These are phyloP conservation scores for Nevesoporus exiguus DNA, from an alignment of 768 basidiomycete species.

Conservation along the genomic window DNA sequence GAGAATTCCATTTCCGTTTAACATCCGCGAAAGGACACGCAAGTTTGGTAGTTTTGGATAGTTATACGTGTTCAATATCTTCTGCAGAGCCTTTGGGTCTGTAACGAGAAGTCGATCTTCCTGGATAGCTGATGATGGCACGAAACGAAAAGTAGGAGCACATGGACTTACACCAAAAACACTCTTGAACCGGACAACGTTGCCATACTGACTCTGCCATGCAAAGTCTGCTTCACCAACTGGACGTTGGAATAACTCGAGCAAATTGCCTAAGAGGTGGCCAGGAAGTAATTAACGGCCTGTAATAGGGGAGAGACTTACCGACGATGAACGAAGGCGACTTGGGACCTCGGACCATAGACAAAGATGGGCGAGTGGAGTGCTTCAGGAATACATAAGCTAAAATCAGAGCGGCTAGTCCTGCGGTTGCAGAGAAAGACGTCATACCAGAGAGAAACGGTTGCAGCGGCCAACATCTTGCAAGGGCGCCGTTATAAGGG, in stretches of 20 bases:
- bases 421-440: neutral
- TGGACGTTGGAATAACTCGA: slow-evolving; percentile 23
- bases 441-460: neutral
- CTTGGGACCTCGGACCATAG: slow-evolving; percentile 13
- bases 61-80: neutral
- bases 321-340: slow-evolving; percentile 17
- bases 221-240: slow-evolving; percentile 27
- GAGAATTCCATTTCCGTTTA: slow-evolving; percentile 33
- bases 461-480: no score
- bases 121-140: neutral
- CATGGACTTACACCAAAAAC: slow-evolving; percentile 19
- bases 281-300: slow-evolving; percentile 10
- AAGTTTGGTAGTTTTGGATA: neutral
- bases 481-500: no score
- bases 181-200: slow-evolving; percentile 22
- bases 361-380: slow-evolving; percentile 5
- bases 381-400: neutral
- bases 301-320: neutral
- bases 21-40: neutral
- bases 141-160: neutral
- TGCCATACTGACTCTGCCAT: slow-evolving; percentile 30
- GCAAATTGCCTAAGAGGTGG: slow-evolving; percentile 22
- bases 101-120: neutral
- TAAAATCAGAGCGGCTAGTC: neutral
- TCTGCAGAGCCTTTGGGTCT: neutral